Conservation (phyloP, 805 yeast species). For the Teunomyces pallodes region DNA sequence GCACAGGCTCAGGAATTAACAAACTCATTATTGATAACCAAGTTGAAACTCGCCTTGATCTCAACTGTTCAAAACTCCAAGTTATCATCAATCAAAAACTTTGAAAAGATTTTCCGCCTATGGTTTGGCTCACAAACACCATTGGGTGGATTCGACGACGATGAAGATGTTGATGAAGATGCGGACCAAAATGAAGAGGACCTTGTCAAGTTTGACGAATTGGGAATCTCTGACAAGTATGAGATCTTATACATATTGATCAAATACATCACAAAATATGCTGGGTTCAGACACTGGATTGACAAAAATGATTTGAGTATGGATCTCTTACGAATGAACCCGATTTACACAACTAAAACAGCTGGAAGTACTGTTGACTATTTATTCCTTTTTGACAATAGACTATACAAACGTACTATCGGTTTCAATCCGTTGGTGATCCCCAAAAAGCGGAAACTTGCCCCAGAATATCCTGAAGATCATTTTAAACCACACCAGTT, state of each 20-base stretch:
- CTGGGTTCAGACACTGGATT: conserved; percentile 46
- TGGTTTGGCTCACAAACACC: conserved; percentile 36
- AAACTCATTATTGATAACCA: conserved; percentile 33
- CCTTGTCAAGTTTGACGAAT: conserved; percentile 34
- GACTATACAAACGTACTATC: conserved; percentile 45
- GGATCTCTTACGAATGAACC: conserved; percentile 22
- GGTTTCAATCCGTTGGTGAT: conserved; percentile 24
- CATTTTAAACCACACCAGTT: conserved; percentile 26
- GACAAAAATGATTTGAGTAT: conserved; percentile 34
- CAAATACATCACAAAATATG: conserved; percentile 39
- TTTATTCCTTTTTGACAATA: conserved; percentile 44
- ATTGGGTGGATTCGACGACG: conserved; percentile 28
- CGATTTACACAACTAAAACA: conserved; percentile 7
- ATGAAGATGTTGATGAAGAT: conserved; percentile 21
- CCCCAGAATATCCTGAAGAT: conserved; percentile 33
- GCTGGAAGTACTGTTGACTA: conserved; percentile 26
- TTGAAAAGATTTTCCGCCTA: conserved; percentile 32
- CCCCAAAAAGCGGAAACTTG: conserved; percentile 34
- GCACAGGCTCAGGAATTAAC: conserved; percentile 1
- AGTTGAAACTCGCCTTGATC: conserved; percentile 42
- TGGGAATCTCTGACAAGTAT: conserved; percentile 47
- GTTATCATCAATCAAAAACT: conserved; percentile 24
- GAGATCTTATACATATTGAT: conserved; percentile 48
- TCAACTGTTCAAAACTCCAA: conserved; percentile 39
- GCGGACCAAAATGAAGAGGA: conserved; percentile 7